These are phyloP conservation scores for Aspergillus olivimuriae DNA, from an alignment of 495 filamentous ascomycete species.

Conservation along the genomic window DNA sequence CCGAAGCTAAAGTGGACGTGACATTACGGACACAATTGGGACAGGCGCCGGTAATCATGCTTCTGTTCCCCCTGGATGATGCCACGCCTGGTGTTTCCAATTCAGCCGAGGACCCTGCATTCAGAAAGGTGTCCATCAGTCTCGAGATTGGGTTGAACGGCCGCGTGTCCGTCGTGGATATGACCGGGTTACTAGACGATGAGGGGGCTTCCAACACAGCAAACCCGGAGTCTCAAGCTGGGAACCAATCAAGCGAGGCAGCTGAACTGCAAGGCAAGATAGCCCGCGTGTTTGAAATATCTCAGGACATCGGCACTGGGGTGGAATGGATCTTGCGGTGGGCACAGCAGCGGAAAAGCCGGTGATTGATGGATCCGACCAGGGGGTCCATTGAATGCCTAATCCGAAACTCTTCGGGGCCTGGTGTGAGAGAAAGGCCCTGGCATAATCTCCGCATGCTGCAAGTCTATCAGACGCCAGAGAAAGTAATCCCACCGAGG, in stretches of 20 bases:
- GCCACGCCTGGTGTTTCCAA: neutral
- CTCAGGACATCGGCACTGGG: constrained; percentile 51
- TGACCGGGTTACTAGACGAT: constrained; percentile 23
- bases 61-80: constrained; percentile 30
- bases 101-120: neutral
- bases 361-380: constrained; percentile 5
- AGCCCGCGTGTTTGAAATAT: constrained; percentile 34
- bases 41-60: constrained; percentile 37
- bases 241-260: constrained; percentile 22
- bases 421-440: neutral
- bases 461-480: too few species aligned
- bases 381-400: neutral
- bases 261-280: constrained; percentile 34
- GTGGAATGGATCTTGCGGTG: constrained; percentile 45
- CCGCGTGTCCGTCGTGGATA: constrained; percentile 40
- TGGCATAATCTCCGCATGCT: too few species aligned
- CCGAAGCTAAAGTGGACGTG: constrained; percentile 38
- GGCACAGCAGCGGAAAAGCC: constrained; percentile 22
- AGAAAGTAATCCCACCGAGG: too few species aligned
- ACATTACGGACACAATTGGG: constrained; percentile 40
- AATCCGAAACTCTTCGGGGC: constrained; percentile 3
- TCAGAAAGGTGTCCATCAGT: constrained; percentile 28
- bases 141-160: constrained; percentile 61
- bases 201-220: constrained; percentile 13
- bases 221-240: constrained; percentile 16